Conservation (phyloP, 805 yeast species). For the Candida ponderosae region DNA sequence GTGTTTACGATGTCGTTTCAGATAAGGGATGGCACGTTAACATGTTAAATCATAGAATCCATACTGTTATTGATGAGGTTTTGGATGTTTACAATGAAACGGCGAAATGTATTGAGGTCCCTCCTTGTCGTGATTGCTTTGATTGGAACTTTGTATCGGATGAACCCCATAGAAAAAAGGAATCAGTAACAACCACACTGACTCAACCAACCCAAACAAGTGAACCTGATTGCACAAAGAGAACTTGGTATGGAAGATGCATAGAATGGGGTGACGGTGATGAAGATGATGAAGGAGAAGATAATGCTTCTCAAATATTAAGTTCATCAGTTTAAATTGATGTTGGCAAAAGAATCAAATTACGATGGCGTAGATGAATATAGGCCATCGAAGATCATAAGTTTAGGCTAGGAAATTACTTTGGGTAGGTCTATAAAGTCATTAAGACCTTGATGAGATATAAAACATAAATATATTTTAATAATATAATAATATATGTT, state of each 20-base stretch:
- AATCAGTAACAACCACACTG: not conserved
- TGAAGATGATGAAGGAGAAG: too few relatives aligned
- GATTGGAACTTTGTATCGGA: constrained; percentile 71
- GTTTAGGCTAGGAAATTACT: too few relatives aligned
- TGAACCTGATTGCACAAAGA: constrained; percentile 20
- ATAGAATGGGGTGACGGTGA: constrained; percentile 22
- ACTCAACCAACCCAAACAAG: constrained; percentile 12
- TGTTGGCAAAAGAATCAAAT: too few relatives aligned
- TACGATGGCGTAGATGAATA: too few relatives aligned
- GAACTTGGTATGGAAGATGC: constrained; percentile 56
- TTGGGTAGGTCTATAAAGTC: too few relatives aligned
- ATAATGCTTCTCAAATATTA: too few relatives aligned
- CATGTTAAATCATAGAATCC: constrained; percentile 81
- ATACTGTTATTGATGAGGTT: constrained; percentile 80
- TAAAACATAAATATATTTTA: too few relatives aligned
- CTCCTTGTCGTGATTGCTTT: constrained; percentile 85
- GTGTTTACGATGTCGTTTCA: constrained; percentile 82
- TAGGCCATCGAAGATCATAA: too few relatives aligned
- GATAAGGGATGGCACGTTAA: constrained; percentile 91
- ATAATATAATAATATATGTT: too few relatives aligned
- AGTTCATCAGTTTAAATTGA: too few relatives aligned
- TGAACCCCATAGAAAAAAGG: constrained; percentile 1
- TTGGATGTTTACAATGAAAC: constrained; percentile 66
- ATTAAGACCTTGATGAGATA: too few relatives aligned
- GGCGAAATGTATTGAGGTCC: constrained; percentile 64